These are phyloP conservation scores for Domatiomyces globalis DNA, from an alignment of 2,329 filamentous ascomycete genomes.

Conservation along the genomic window DNA sequence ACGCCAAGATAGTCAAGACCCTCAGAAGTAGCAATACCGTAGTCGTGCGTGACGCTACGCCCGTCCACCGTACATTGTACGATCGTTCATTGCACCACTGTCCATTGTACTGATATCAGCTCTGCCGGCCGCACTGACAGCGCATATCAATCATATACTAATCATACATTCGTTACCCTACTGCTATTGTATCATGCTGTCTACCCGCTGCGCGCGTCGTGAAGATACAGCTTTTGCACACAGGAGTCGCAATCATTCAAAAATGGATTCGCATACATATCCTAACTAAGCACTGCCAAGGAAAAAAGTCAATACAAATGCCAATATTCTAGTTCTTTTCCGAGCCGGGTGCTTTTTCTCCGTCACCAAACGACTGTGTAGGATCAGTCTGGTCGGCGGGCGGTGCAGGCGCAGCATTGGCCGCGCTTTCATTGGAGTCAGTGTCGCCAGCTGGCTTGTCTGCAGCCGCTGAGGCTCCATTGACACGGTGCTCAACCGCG, in stretches of 20 bases:
- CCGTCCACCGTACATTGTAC: too few species aligned
- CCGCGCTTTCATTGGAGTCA: neutral
- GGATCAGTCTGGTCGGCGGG: neutral
- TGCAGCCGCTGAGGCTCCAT: neutral
- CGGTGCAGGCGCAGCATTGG: neutral
- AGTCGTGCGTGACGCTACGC: too few species aligned
- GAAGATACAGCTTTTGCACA: too few species aligned
- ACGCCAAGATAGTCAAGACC: too few species aligned
- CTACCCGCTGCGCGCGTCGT: too few species aligned
- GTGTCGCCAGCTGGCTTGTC: neutral
- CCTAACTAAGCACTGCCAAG: neutral
- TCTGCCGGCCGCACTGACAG: too few species aligned
- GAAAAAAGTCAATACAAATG: neutral
- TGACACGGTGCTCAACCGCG: neutral
- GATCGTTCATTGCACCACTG: too few species aligned
- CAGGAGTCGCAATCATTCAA: neutral
- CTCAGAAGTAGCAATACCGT: too few species aligned
- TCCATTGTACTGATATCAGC: too few species aligned
- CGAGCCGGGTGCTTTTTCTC: neutral
- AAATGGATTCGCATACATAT: neutral
- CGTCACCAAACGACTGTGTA: neutral
- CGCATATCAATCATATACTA: too few species aligned
- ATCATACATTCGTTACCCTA: too few species aligned
- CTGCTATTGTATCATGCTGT: too few species aligned
- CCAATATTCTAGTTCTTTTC: neutral